Base-by-base conservation (phyloP, 148 eudicot species). In the Cornus suecica region DNA sequence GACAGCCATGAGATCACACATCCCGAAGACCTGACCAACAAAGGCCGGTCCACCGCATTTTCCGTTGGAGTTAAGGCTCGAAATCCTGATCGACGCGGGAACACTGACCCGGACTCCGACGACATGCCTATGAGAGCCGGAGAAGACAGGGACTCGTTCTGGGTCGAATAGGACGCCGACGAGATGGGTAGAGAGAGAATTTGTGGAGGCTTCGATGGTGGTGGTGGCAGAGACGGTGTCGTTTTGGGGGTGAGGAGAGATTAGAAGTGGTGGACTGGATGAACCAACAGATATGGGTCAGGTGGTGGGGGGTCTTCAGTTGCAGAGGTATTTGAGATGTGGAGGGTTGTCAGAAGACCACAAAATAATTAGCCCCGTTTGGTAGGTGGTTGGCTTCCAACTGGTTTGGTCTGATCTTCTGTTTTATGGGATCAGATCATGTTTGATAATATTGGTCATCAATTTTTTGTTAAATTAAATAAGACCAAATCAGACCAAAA, bases 1-100 rank as follows among this genome's bases (percentile, higher is more conserved):
- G 63, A 92, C 98, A 30, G 97, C 92, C 97, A 94, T 90, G 27
- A 94, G 88, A 79, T 94, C 97, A 73, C 98, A 94, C 98, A 94
- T 91, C 77, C 97, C 92, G 65, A 92, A 94, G 26, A 94, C 98
- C 72, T 89, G 97, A n/a, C 98, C 98, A 0, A 90, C 93, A 84
- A 94, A 94, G 3, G 97, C 98, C 34, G 98, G 98, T 2, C 98
- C 94, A 65, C 86, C 87, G 13, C 88, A 82, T 24, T 78, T 78
- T 5, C 90, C 90, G 54, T 79, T 11, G 1, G 90, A 60, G 28
- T 67, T 83, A 78, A 88, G 25, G 41, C 91, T 77, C 1, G 89
- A 85, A 64, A 93, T 81, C 52, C 86, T 82, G 15, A 88, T 82
- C 82, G 89, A 74, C 10, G 90, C 0, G 93, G 91, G 45, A 86